Percentiles rank a stretch among this genome's conserved stretches.
Conservation (phyloP, 345 rosid genomes). For the Alliaria petiolata region DNA sequence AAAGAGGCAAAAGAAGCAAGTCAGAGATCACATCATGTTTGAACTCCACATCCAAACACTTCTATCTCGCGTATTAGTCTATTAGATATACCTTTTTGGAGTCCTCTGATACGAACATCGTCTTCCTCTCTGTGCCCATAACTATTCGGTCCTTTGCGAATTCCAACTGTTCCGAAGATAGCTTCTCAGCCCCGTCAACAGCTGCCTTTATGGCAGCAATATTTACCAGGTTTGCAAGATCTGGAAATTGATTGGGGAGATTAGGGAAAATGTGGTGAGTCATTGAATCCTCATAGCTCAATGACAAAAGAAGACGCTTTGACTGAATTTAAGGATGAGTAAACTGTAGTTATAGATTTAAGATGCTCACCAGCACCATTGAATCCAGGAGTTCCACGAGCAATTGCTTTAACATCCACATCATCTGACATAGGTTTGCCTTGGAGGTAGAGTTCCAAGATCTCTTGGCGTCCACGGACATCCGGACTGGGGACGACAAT, state of each 20-base stretch:
- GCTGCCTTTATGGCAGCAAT: constrained; percentile 99
- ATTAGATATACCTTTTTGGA: constrained; percentile 84
- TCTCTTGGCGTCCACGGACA: constrained; percentile 91
- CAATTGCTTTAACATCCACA: constrained; percentile 87
- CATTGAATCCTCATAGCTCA: background rate
- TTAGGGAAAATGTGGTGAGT: background rate
- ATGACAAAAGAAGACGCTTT: background rate
- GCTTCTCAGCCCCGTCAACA: constrained; percentile 87
- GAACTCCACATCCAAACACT: background rate
- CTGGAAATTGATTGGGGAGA: no score
- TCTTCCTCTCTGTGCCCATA: constrained; percentile 97
- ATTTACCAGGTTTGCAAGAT: constrained; percentile 94
- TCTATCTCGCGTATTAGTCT: background rate
- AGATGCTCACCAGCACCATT: constrained; percentile 85
- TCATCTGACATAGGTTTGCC: constrained; percentile 88
- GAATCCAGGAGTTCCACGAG: constrained; percentile 99
- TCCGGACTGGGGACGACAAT: constrained; percentile 97
- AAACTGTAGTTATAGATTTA: constrained; percentile 11
- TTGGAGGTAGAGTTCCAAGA: constrained; percentile 90
- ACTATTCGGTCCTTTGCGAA: constrained; percentile 91
- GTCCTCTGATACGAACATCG: constrained; percentile 94
- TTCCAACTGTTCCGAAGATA: constrained; percentile 72
- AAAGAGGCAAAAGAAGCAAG: constrained; percentile 24
- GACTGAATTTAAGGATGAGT: background rate
- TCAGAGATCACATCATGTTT: background rate